Evolutionary conservation across 106 monocot genomes (phyloP).

Genomic region (Phalaenopsis equestris): DNA sequence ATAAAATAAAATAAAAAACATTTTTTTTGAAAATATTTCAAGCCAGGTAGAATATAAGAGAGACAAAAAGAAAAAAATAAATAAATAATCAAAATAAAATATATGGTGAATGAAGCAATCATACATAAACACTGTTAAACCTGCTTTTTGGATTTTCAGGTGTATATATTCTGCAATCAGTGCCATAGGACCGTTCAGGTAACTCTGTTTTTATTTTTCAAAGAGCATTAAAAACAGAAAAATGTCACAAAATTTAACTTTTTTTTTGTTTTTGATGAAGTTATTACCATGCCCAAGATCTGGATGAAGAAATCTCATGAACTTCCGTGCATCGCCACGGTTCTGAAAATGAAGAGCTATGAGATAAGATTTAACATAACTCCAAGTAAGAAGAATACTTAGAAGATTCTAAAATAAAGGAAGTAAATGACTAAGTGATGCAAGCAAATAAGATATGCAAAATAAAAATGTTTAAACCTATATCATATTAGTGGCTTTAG

Average conservation of each 20-base stretch:
- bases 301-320: conserved; percentile 59
- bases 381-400: background rate
- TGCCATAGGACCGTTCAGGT: conserved; percentile 61
- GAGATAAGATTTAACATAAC: background rate
- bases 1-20: conserved; percentile 6
- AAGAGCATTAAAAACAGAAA: background rate
- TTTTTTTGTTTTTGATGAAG: background rate
- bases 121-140: conserved; percentile 76
- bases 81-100: conserved; percentile 6
- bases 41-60: background rate
- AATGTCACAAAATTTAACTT: background rate
- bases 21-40: background rate
- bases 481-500: background rate
- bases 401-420: background rate
- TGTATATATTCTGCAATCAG: conserved; percentile 62
- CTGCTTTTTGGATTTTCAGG: conserved; percentile 65
- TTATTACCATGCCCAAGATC: conserved; percentile 59
- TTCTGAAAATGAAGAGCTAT: conserved; percentile 21
- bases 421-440: background rate
- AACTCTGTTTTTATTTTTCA: conserved; percentile 25
- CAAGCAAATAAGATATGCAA: background rate
- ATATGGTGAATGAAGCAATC: conserved; percentile 29
- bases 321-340: conserved; percentile 53
- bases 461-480: background rate
- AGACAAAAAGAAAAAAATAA: background rate